Conservation (phyloP, 176 grass and related monocot genomes). For the Zea mays region Zm-B73-REFERENCE-NAM-5.0 NC_050103.1:5456501-5457000, state of each 20-base stretch:
- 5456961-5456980: constrained; percentile 22
- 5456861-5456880: background rate
- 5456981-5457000: constrained; percentile 30
- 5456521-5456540: constrained; percentile 22
- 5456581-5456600: constrained; percentile 27
- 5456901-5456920: background rate
- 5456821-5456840: background rate
- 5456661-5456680: constrained; percentile 65
- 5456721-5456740: constrained; percentile 84
- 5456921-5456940: background rate
- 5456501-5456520: background rate
- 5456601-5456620: background rate
- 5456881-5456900: background rate
- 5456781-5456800: background rate
- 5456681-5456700: constrained; percentile 86
- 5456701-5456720: constrained; percentile 87
- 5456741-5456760: constrained; percentile 32
- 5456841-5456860: constrained; percentile 32
- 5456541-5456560: constrained; percentile 21
- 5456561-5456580: background rate
- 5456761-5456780: background rate
- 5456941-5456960: background rate
- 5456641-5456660: constrained; percentile 44
- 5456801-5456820: background rate
- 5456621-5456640: background rate